Base-by-base conservation (phyloP, 202 grass and related monocot genomes). In the Hordeum pubiflorum region DNA sequence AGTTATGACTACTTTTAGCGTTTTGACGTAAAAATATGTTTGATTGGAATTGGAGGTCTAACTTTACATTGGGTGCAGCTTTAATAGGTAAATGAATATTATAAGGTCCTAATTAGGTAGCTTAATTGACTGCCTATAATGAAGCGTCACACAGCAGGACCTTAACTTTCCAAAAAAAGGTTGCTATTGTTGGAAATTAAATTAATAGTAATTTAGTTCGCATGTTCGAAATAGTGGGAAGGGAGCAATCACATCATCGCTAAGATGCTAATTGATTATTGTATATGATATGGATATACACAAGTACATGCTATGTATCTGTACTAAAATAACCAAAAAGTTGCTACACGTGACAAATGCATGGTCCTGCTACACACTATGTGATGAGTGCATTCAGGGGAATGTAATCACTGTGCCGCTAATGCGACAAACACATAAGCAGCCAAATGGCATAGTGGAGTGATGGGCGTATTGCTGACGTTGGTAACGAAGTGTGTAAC, bases 341-440 rank as follows among this genome's bases (percentile, higher is more conserved):
- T 24, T 6, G 43, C 71, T 43, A 43, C 33, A 81, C 34, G 37
- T 37, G 24, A 72, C 31, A 63, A 31, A 20, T 18, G 48, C 48
- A 52, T 52, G 48, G 48, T 52, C 48, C 48, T 52, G 48, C 48
- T 52, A 52, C 48, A 52, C 48, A 52, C 48, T 52, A 52, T 52
- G 48, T 52, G 48, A 18, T 52, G 48, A 18, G 48, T 52, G 18
- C 48, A 52, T 68, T 37, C 46, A 17, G 10, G 58, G 26, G 34
- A 79, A 77, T 54, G 54, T 34, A 78, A 57, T 40, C 0, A 71
- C 24, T 58, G 20, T 58, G 79, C 26, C 23, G 43, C 33, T 64
- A 69, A 85, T 81, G 54, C 41, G 55, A 63, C 26, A 85, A 85
- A 73, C 31, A 43, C 44, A 15, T 63, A 10, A 69, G 65, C 54